Evolutionary conservation across 495 filamentous ascomycete species (phyloP).

Genomic region (Mytilinidion resinicola): DNA sequence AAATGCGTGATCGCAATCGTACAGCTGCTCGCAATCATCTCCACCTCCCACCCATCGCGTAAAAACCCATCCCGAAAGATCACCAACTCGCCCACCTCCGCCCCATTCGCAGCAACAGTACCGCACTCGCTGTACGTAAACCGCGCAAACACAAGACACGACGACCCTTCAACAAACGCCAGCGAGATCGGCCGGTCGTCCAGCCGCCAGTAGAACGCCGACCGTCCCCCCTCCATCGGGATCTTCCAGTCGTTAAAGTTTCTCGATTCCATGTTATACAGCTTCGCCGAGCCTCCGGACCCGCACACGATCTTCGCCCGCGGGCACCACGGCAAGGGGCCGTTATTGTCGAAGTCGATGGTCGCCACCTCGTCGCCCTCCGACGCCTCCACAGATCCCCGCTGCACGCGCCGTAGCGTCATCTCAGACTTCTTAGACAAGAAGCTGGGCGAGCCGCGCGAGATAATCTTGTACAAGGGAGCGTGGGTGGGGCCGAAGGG

Average conservation of each 20-base stretch:
- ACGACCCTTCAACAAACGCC: slow-evolving; percentile 3
- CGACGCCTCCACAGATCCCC: background rate
- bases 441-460: background rate
- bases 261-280: slow-evolving; percentile 16
- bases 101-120: slow-evolving; percentile 18
- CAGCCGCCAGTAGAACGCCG: slow-evolving; percentile 13
- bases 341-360: slow-evolving; percentile 19
- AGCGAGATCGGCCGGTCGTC: slow-evolving; percentile 8
- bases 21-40: slow-evolving; percentile 16
- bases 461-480: slow-evolving; percentile 12
- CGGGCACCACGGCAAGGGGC: slow-evolving; percentile 23
- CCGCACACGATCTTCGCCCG: slow-evolving; percentile 10
- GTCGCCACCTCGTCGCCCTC: slow-evolving; percentile 4
- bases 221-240: background rate
- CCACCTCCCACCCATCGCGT: slow-evolving; percentile 6
- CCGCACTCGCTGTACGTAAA: slow-evolving; percentile 19
- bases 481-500: slow-evolving; percentile 2
- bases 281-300: background rate
- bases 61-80: slow-evolving; percentile 16
- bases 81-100: slow-evolving; percentile 18
- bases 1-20: slow-evolving; percentile 17
- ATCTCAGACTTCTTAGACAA: slow-evolving; percentile 26
- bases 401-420: background rate
- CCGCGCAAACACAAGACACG: slow-evolving; percentile 12
- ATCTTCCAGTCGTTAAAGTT: slow-evolving; percentile 22